phyloP scores from a whole-genome alignment of 495 filamentous ascomycete genomes.

The Aspergillus baeticus region DNA sequence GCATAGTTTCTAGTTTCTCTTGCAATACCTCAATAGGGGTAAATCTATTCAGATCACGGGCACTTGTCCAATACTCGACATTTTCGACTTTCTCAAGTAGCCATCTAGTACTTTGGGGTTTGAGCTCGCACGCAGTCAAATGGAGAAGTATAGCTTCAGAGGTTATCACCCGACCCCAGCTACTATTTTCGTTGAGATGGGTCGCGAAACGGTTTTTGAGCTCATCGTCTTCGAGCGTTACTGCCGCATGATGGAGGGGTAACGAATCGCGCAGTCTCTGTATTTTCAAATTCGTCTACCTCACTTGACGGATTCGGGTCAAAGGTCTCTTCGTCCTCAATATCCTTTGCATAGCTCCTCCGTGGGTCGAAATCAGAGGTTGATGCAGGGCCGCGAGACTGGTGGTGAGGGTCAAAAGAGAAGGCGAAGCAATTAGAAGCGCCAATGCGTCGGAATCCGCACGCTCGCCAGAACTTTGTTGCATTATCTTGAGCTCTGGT shows the following conservation, averaged over 20 bases:
- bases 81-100: constrained; percentile 21
- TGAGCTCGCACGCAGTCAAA: constrained; percentile 21
- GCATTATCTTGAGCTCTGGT: constrained; percentile 8
- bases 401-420: constrained; percentile 22
- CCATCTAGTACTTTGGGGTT: constrained; percentile 23
- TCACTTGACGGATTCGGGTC: constrained; percentile 8
- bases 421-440: constrained; percentile 24
- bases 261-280: constrained; percentile 17
- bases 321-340: constrained; percentile 18
- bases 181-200: constrained; percentile 14
- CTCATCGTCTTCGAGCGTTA: constrained; percentile 19
- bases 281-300: constrained; percentile 13
- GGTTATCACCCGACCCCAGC: constrained; percentile 13
- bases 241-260: constrained; percentile 22
- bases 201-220: constrained; percentile 17
- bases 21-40: constrained; percentile 26
- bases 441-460: constrained; percentile 27
- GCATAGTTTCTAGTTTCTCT: constrained; percentile 19
- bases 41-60: constrained; percentile 25
- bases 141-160: constrained; percentile 25
- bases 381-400: constrained; percentile 16
- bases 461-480: constrained; percentile 20
- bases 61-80: constrained; percentile 17
- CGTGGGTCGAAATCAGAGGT: constrained; percentile 23
- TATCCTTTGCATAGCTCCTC: constrained; percentile 14